phyloP scores from a whole-genome alignment of 257 asterid genomes.

The Anisodus acutangulus region DNA sequence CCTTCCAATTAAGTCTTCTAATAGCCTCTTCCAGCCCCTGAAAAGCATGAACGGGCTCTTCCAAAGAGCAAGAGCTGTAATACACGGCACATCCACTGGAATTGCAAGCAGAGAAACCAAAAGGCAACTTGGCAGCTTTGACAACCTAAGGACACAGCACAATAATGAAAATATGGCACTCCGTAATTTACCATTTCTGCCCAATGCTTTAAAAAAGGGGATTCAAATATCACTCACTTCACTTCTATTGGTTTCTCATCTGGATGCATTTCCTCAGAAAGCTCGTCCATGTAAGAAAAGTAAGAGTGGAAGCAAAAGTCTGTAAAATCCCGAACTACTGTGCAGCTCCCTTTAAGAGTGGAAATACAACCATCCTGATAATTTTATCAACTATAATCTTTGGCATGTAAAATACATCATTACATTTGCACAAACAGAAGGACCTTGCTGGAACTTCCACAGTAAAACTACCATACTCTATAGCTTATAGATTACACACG shows the following conservation, averaged over 20 bases:
- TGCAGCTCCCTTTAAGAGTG: constrained; percentile 69
- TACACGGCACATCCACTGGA: constrained; percentile 64
- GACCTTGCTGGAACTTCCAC: neutral
- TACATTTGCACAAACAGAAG: neutral
- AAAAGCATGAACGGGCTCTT: constrained; percentile 90
- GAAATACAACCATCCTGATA: constrained; percentile 77
- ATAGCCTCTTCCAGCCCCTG: constrained; percentile 86
- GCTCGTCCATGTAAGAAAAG: constrained; percentile 90
- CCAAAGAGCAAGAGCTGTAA: constrained; percentile 78
- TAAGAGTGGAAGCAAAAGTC: constrained; percentile 95
- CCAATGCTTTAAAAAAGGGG: neutral
- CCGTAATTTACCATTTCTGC: neutral
- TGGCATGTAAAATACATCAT: constrained; percentile 4
- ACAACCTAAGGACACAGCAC: constrained; percentile 51
- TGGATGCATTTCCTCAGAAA: constrained; percentile 57
- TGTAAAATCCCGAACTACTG: constrained; percentile 71
- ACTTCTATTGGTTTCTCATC: constrained; percentile 72
- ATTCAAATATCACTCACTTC: constrained; percentile 51
- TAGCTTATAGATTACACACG: neutral
- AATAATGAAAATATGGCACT: neutral
- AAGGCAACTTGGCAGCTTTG: constrained; percentile 67
- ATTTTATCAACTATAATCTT: constrained; percentile 33
- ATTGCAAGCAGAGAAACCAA: constrained; percentile 64
- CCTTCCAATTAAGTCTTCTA: constrained; percentile 80
- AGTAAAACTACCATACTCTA: neutral